Evolutionary conservation across 1,284 basidiomycete species (phyloP).

Genomic region (Takashimella tepidaria): DNA sequence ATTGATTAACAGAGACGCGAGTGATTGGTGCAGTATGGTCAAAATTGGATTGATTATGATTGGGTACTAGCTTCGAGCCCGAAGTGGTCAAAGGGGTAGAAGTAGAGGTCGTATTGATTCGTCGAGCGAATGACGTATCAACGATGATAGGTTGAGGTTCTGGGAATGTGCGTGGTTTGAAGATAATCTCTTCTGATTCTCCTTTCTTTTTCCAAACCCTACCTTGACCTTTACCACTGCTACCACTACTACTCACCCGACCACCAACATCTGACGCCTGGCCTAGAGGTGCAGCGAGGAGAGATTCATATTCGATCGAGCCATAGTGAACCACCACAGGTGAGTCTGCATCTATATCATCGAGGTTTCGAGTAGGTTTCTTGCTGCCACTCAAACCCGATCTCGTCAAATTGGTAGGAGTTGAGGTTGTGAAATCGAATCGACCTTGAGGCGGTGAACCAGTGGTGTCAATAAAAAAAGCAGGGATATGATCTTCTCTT

Average conservation of each 20-base stretch:
- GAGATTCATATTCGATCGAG: constrained; percentile 18
- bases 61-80: background rate
- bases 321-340: background rate
- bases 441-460: background rate
- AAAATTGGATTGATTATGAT: background rate
- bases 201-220: too few relatives aligned
- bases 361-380: background rate
- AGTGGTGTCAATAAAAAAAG: background rate
- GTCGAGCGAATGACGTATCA: constrained; percentile 1
- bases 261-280: constrained; percentile 2
- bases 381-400: background rate
- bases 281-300: constrained; percentile 15
- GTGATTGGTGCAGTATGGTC: background rate
- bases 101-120: too few relatives aligned
- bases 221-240: too few relatives aligned
- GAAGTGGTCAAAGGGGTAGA: background rate
- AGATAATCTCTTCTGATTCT: constrained; percentile 42
- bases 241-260: too few relatives aligned
- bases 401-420: too few relatives aligned
- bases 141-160: constrained; percentile 12
- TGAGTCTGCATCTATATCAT: background rate
- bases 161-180: constrained; percentile 28
- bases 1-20: background rate
- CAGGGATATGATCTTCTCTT: background rate
- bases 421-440: background rate